These are phyloP conservation scores for Heliocybe sulcata DNA, from an alignment of 1,284 basidiomycete species.

Conservation along the genomic window DNA sequence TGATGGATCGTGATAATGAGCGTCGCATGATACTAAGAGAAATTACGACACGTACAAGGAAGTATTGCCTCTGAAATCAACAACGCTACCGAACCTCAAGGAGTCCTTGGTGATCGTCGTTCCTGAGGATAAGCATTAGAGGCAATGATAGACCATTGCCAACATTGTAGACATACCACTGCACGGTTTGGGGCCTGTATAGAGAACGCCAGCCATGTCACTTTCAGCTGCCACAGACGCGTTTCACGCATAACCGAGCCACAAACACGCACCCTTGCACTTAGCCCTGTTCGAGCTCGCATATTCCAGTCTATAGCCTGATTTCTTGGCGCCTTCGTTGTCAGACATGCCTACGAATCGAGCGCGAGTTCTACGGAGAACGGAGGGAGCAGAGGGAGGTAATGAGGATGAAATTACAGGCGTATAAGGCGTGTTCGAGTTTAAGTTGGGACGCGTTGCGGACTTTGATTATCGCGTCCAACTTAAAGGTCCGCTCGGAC, in stretches of 20 bases:
- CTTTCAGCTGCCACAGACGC: neutral
- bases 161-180: constrained; percentile 28
- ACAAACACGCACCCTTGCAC: constrained; percentile 66
- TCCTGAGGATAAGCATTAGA: constrained; percentile 31
- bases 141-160: constrained; percentile 12
- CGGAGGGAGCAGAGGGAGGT: constrained; percentile 16
- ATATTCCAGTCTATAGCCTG: constrained; percentile 77
- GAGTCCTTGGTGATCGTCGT: constrained; percentile 68
- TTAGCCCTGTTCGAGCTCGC: constrained; percentile 59
- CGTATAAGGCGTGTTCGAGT: constrained; percentile 10
- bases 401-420: constrained; percentile 14
- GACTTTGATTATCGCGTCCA: constrained; percentile 11
- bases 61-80: constrained; percentile 69
- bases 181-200: constrained; percentile 75
- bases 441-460: constrained; percentile 17
- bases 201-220: constrained; percentile 1
- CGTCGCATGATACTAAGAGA: neutral
- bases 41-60: constrained; percentile 49
- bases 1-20: neutral
- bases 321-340: constrained; percentile 40
- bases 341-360: constrained; percentile 41
- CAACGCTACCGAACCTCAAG: constrained; percentile 68
- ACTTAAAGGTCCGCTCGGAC: constrained; percentile 27
- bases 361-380: constrained; percentile 8
- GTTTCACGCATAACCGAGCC: neutral